Percentiles rank a stretch among this genome's conserved stretches.
Conservation (phyloP, 2,329 filamentous ascomycete species). For the Claviceps quebecensis region DNA sequence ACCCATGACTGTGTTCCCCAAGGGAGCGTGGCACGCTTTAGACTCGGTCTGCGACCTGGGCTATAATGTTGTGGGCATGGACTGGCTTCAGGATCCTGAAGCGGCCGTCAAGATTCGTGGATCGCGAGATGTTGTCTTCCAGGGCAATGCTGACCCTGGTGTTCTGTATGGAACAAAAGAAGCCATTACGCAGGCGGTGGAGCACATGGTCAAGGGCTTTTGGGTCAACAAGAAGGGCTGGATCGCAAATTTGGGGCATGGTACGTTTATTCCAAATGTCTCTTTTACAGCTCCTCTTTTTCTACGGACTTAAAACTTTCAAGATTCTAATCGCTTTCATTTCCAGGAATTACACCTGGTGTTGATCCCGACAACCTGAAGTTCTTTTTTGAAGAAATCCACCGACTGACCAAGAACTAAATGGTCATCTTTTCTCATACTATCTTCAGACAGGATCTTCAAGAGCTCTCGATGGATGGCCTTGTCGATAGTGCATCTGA, state of each 20-base stretch:
- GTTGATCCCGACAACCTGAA: slow-evolving; percentile 88
- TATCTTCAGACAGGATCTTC: too few species aligned
- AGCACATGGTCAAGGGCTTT: slow-evolving; percentile 81
- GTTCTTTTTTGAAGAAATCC: slow-evolving; percentile 89
- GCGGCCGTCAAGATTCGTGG: slow-evolving; percentile 70
- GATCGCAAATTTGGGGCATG: slow-evolving; percentile 95
- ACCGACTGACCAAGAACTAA: slow-evolving; percentile 45
- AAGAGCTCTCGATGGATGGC: too few species aligned
- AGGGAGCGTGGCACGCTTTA: slow-evolving; percentile 91
- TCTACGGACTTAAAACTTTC: too few species aligned
- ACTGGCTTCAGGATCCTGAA: slow-evolving; percentile 85
- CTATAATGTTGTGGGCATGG: slow-evolving; percentile 86
- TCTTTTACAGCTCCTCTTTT: neutral
- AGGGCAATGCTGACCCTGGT: slow-evolving; percentile 93
- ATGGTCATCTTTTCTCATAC: neutral
- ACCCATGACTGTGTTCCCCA: slow-evolving; percentile 96
- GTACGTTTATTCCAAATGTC: slow-evolving; percentile 26
- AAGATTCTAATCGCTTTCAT: neutral
- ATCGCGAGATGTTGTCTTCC: slow-evolving; percentile 61
- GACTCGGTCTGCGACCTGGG: slow-evolving; percentile 76
- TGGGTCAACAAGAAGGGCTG: slow-evolving; percentile 70
- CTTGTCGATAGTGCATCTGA: too few species aligned
- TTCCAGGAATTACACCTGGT: slow-evolving; percentile 73
- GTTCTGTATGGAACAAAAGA: slow-evolving; percentile 75
- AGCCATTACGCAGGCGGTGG: slow-evolving; percentile 68